Conservation (phyloP, 1,284 basidiomycete genomes). For the Moesziomyces parantarcticus region DNA sequence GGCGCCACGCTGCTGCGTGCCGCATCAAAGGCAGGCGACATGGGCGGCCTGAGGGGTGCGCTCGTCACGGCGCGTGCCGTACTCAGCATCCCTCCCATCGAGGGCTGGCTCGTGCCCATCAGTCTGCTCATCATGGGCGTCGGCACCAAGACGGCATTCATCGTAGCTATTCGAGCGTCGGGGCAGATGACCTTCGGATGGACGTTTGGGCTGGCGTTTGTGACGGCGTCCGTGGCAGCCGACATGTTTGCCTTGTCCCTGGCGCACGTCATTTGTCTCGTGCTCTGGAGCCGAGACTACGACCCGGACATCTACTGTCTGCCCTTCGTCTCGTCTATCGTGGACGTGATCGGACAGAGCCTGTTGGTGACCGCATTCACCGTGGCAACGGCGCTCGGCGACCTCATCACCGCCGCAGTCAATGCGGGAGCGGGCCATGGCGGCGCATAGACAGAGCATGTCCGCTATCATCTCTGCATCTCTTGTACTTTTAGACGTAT, state of each 20-base stretch:
- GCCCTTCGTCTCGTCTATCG: constrained; percentile 86
- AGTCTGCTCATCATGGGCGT: constrained; percentile 54
- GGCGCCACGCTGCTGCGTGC: constrained; percentile 32
- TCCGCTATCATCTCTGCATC: background rate
- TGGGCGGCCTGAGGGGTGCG: constrained; percentile 24
- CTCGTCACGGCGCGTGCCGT: constrained; percentile 23
- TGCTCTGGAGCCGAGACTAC: constrained; percentile 82
- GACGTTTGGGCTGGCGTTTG: constrained; percentile 51
- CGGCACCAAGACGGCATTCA: constrained; percentile 50
- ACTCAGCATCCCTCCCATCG: constrained; percentile 40
- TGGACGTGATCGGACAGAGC: constrained; percentile 90
- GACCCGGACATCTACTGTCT: constrained; percentile 90
- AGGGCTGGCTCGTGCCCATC: constrained; percentile 60
- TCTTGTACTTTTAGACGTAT: constrained; percentile 28
- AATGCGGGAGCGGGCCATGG: constrained; percentile 52
- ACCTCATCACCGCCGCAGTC: constrained; percentile 47
- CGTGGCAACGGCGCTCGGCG: constrained; percentile 67
- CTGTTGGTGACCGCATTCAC: constrained; percentile 74
- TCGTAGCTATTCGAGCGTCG: constrained; percentile 44
- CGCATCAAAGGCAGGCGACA: constrained; percentile 25
- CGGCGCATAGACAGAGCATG: constrained; percentile 12
- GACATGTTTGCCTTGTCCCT: constrained; percentile 74
- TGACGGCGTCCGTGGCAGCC: constrained; percentile 17
- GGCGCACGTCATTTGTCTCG: constrained; percentile 78
- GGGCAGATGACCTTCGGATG: constrained; percentile 59